These are phyloP conservation scores for Colletotrichum sp. DNA, from an alignment of 2,329 filamentous ascomycete genomes.

Conservation along the genomic window DNA sequence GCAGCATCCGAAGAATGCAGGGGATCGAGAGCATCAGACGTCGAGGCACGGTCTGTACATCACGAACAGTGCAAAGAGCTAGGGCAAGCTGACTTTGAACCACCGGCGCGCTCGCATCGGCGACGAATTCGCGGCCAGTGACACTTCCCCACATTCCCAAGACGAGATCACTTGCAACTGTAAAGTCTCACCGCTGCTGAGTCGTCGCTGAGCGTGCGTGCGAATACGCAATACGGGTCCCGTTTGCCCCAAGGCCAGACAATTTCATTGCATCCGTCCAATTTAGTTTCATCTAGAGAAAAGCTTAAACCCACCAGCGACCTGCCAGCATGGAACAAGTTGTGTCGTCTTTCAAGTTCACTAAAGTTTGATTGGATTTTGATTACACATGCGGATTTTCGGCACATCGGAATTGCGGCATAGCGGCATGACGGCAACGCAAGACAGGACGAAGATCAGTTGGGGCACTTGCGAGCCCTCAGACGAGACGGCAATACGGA, in stretches of 20 bases:
- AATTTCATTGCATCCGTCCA: neutral
- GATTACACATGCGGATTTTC: neutral
- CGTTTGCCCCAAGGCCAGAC: neutral
- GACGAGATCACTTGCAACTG: neutral
- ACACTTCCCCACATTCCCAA: neutral
- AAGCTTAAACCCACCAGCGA: conserved; percentile 3
- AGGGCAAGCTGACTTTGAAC: neutral
- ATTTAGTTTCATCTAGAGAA: neutral
- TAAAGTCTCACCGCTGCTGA: neutral
- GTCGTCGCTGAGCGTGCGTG: neutral
- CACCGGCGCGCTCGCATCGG: neutral
- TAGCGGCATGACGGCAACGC: neutral
- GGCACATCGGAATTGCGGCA: neutral
- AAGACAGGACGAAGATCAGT: neutral
- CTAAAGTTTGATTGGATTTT: neutral
- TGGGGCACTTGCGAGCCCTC: neutral
- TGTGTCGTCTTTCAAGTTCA: neutral
- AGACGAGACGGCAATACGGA: neutral
- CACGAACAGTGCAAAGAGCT: neutral
- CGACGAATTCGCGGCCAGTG: neutral
- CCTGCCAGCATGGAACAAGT: neutral
- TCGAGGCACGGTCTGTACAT: neutral
- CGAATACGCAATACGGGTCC: neutral
- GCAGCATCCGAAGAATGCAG: neutral
- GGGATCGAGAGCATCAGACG: neutral